A percentile compares a stretch with the other conserved stretches of the same genome.
Conservation (phyloP, 805 yeast species). For the Candida pseudofarinosa region DNA sequence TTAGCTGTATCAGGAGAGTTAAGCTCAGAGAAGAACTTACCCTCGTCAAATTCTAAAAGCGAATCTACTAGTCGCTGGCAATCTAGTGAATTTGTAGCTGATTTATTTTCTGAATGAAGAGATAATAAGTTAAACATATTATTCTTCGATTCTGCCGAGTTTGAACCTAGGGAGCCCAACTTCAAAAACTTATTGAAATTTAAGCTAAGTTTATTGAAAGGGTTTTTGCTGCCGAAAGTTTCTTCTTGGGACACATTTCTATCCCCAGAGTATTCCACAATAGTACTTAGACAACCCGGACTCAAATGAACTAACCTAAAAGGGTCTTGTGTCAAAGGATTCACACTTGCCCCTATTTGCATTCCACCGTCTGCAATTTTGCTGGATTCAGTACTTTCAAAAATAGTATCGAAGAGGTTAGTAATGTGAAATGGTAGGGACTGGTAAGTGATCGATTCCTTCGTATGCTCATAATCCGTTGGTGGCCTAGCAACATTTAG, state of each 20-base stretch:
- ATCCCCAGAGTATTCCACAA: slow-evolving; percentile 12
- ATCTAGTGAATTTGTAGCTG: not conserved
- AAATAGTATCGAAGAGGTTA: slow-evolving; percentile 34
- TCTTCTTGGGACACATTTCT: slow-evolving; percentile 7
- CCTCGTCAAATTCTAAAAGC: slow-evolving; percentile 30
- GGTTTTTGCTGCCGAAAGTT: slow-evolving; percentile 15
- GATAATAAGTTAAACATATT: slow-evolving; percentile 2
- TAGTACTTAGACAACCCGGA: slow-evolving; percentile 46
- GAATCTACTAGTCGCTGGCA: slow-evolving; percentile 14
- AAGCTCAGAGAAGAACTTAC: slow-evolving; percentile 26
- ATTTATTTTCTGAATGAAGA: not conserved
- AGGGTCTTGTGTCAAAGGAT: slow-evolving; percentile 51
- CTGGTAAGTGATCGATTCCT: slow-evolving; percentile 50
- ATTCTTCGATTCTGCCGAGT: not conserved
- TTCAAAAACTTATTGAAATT: slow-evolving; percentile 28
- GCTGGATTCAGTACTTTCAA: slow-evolving; percentile 21
- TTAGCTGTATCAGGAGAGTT: slow-evolving; percentile 24
- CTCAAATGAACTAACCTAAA: slow-evolving; percentile 49
- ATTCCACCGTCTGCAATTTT: slow-evolving; percentile 40
- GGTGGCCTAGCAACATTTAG: slow-evolving; percentile 38
- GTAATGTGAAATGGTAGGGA: slow-evolving; percentile 49
- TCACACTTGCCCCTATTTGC: slow-evolving; percentile 51
- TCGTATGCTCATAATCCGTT: slow-evolving; percentile 17
- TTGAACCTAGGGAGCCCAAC: slow-evolving; percentile 1
- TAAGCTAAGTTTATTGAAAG: slow-evolving; percentile 30